A percentile compares a stretch with the other conserved stretches of the same genome.
Evolutionary conservation across 805 yeast genomes (phyloP).

Genomic region (Starmerella sp.): DNA sequence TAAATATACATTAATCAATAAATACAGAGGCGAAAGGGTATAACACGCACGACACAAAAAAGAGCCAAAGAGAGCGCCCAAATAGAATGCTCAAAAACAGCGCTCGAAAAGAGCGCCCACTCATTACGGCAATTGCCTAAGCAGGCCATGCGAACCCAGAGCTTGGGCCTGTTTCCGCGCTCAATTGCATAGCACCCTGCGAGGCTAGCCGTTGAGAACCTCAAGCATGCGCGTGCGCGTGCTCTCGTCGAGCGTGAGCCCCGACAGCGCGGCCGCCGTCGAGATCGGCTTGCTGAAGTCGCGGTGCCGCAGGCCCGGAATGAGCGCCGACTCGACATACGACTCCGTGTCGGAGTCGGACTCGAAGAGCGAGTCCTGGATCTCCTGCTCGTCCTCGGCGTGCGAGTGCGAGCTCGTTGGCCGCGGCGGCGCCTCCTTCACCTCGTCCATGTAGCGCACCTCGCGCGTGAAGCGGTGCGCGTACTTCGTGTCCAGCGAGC

Average conservation of each 20-base stretch:
- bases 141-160: too few species aligned
- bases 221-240: conserved; percentile 2
- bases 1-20: too few species aligned
- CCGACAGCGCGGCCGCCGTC: conserved; percentile 6
- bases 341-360: conserved; percentile 9
- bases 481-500: conserved; percentile 15
- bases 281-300: conserved; percentile 14
- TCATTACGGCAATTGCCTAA: too few species aligned
- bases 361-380: neutral
- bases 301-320: conserved; percentile 14
- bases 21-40: too few species aligned
- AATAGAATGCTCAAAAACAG: too few species aligned
- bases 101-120: too few species aligned
- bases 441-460: conserved; percentile 12
- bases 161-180: too few species aligned
- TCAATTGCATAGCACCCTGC: neutral
- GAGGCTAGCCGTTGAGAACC: neutral
- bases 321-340: conserved; percentile 17
- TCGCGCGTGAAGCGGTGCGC: conserved; percentile 16
- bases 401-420: neutral
- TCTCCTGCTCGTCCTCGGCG: conserved; percentile 4
- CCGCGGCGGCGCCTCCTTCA: conserved; percentile 7
- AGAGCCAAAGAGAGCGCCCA: too few species aligned
- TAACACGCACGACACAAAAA: too few species aligned
- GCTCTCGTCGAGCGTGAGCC: conserved; percentile 9